Evolutionary conservation across 495 filamentous ascomycete species (phyloP).

Genomic region (Hypoxylon fragiforme): DNA sequence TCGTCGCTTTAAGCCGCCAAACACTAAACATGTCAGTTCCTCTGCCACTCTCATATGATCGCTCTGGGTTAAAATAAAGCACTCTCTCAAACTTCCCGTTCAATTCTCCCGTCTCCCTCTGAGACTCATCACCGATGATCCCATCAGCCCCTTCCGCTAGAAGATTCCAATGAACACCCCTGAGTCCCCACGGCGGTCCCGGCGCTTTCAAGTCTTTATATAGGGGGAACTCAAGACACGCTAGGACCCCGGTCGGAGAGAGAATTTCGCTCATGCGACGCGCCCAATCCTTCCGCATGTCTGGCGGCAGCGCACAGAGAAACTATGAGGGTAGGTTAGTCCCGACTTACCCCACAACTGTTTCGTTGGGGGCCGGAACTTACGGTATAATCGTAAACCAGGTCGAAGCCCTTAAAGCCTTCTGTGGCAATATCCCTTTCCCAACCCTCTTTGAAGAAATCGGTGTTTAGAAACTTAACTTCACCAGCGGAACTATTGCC

Average conservation of each 20-base stretch:
- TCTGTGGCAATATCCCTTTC: constrained; percentile 40
- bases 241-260: constrained; percentile 58
- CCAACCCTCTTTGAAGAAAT: constrained; percentile 75
- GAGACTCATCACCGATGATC: constrained; percentile 57
- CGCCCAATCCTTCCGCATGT: constrained; percentile 68
- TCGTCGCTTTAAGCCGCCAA: constrained; percentile 16
- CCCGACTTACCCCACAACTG: background rate
- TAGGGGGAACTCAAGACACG: constrained; percentile 78
- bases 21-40: constrained; percentile 36
- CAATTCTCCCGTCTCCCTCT: constrained; percentile 6
- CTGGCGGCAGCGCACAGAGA: constrained; percentile 69
- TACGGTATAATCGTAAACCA: constrained; percentile 83
- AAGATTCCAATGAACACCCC: constrained; percentile 65
- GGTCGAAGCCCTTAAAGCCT: constrained; percentile 61
- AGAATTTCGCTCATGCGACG: constrained; percentile 66
- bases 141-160: constrained; percentile 64
- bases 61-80: constrained; percentile 63
- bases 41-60: constrained; percentile 60
- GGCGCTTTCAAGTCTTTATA: constrained; percentile 63
- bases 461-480: constrained; percentile 60
- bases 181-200: constrained; percentile 69
- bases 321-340: constrained; percentile 53
- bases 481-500: constrained; percentile 50
- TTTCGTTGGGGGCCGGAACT: constrained; percentile 14
- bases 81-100: constrained; percentile 56